Base-by-base conservation (phyloP, 192 early-diverging fungal genomes). In the Dispira simplex region DNA sequence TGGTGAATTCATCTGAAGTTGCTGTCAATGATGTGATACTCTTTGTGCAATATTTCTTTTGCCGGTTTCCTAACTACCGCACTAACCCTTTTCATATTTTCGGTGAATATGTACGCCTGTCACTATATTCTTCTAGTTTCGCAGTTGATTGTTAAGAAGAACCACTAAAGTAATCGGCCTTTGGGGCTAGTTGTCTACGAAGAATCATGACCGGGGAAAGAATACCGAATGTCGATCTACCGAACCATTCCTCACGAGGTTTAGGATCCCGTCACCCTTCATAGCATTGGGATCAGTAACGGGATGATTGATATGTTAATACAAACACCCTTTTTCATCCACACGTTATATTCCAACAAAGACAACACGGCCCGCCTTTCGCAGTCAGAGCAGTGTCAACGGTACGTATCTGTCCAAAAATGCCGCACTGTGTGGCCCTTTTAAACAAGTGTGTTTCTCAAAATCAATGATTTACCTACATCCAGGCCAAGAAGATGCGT, bases 91-190 rank as follows among this genome's bases (percentile, higher is more conserved):
- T 79, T 14, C 67, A 75, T 49, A 25, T 82, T 1, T 75, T 81
- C 49, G 81, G 81, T 58, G 81, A 82, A 58, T 77, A n/a, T 73
- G 13, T 82, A 81, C 64, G 81, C 69, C 0, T 79, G 81, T 0
- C 77, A 77, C 13, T 82, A 79, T 44, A 75, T 81, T 57, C 75
- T 76, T 10, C 63, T 73, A n/a, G 74, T 80, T 54, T 44, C 71
- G 48, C 68, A 72, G 46, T 73, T 73, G 45, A 16, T 72, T 23
- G 14, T 75, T 18, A 69, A 72, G 44, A 70, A 68, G 69, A 75
- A 74, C 67, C 56, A 74, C n/a, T n/a, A 18, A 47, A 55, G 8
- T 20, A 72, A 2, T 32, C n/a, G 26, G 47, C 18, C 46, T 12
- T 47, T 18, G 11, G 46, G 18, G 11, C 46, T 18, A 18, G 11